phyloP scores from a whole-genome alignment of 768 basidiomycete genomes.

The Suillus fuscotomentosus region DNA sequence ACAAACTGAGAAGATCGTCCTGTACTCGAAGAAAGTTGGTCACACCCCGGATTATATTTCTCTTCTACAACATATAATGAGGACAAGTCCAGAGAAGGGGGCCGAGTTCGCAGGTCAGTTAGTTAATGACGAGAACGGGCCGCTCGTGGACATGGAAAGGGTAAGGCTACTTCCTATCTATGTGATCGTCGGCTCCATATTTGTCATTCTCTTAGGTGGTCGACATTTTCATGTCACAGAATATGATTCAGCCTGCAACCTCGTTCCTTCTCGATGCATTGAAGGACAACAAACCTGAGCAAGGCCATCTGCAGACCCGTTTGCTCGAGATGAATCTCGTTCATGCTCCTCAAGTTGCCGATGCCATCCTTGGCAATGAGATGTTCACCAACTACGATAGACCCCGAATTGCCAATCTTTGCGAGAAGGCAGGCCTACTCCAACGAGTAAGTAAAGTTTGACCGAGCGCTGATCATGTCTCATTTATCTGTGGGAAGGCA shows the following conservation, averaged over 20 bases:
- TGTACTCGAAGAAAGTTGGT: constrained; percentile 96
- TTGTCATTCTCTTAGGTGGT: constrained; percentile 59
- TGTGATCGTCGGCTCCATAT: constrained; percentile 2
- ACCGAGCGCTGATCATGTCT: neutral
- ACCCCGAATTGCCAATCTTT: constrained; percentile 94
- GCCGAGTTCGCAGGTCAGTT: constrained; percentile 96
- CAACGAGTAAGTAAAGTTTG: constrained; percentile 65
- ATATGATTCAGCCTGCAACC: constrained; percentile 99
- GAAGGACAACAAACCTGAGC: constrained; percentile 98
- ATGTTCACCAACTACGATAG: constrained; percentile 98
- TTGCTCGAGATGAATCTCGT: constrained; percentile 97
- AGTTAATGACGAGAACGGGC: constrained; percentile 89
- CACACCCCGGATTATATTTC: constrained; percentile 91
- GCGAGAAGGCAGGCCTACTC: constrained; percentile 95
- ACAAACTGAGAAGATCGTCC: constrained; percentile 95
- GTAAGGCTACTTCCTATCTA: constrained; percentile 37
- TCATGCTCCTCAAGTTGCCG: constrained; percentile 97
- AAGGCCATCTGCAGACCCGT: constrained; percentile 93
- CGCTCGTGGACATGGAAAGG: constrained; percentile 90
- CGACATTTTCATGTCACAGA: constrained; percentile 99
- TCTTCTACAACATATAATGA: constrained; percentile 93
- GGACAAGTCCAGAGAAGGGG: constrained; percentile 95
- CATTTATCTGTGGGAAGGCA: constrained; percentile 55
- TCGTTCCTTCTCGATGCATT: constrained; percentile 96
- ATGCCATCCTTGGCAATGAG: constrained; percentile 97